Conservation (phyloP, 1,139 yeast species). For the Pichia sp. region DNA sequence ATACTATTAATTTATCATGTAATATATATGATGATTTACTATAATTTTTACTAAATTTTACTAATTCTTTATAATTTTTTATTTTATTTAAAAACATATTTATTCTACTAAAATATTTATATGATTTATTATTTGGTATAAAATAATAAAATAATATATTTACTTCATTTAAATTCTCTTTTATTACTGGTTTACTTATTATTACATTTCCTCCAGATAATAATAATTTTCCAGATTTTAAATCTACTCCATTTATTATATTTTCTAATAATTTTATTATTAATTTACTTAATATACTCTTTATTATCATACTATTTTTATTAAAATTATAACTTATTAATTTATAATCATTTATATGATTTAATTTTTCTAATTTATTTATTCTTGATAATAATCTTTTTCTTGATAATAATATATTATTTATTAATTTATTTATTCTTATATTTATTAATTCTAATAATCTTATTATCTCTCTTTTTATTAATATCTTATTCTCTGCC, state of each 20-base stretch:
- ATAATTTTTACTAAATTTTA: conserved; percentile 2
- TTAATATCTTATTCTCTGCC: background rate
- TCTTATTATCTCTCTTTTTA: conserved; percentile 10
- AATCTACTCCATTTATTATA: conserved; percentile 13
- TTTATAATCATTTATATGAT: conserved; percentile 14
- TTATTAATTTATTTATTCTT: conserved; percentile 12
- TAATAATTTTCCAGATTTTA: conserved; percentile 5
- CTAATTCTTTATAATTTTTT: conserved; percentile 7
- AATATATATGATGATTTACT: conserved; percentile 5
- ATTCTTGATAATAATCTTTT: conserved; percentile 9
- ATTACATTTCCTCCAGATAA: conserved; percentile 5
- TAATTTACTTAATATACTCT: conserved; percentile 14
- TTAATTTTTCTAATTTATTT: conserved; percentile 9
- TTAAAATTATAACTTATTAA: conserved; percentile 14
- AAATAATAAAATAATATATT: conserved; percentile 10
- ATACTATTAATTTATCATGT: conserved; percentile 10
- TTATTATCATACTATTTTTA: conserved; percentile 12
- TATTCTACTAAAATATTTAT: conserved; percentile 10
- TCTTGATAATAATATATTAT: conserved; percentile 3
- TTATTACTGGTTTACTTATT: conserved; percentile 13
- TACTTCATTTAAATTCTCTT: conserved; percentile 10
- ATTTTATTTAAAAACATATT: conserved; percentile 1
- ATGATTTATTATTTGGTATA: conserved; percentile 11
- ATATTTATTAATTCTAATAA: conserved; percentile 12
- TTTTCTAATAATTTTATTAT: conserved; percentile 15